Conservation (phyloP, 257 asterid genomes). For the Oldenlandia corymbosa region DNA sequence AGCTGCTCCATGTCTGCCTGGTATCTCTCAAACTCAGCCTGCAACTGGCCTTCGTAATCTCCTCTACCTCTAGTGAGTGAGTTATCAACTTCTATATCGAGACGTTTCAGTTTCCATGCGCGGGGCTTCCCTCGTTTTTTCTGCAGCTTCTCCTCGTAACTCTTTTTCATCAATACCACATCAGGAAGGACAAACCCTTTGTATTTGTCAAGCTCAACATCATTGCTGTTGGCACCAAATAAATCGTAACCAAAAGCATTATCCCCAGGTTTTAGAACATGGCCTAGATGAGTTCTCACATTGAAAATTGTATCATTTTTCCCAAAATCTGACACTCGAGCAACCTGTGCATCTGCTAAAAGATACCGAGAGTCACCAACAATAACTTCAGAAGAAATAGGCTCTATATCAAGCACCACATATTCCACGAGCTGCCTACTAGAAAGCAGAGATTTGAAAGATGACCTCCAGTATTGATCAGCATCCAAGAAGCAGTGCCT, state of each 20-base stretch:
- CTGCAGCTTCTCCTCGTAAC: slow-evolving; percentile 28
- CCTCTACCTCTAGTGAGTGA: slow-evolving; percentile 26
- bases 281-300: slow-evolving; percentile 26
- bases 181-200: slow-evolving; percentile 19
- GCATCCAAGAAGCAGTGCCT: slow-evolving; percentile 28
- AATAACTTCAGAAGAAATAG: slow-evolving; percentile 17
- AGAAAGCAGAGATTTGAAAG: slow-evolving; percentile 26
- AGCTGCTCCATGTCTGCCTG: slow-evolving; percentile 37
- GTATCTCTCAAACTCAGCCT: slow-evolving; percentile 29
- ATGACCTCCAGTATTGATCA: slow-evolving; percentile 27
- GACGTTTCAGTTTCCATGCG: slow-evolving; percentile 31
- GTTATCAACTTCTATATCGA: slow-evolving; percentile 29
- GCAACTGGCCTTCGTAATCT: slow-evolving; percentile 28
- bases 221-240: slow-evolving; percentile 23
- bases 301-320: slow-evolving; percentile 21
- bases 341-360: slow-evolving; percentile 31
- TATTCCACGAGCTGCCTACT: slow-evolving; percentile 31
- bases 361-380: slow-evolving; percentile 27
- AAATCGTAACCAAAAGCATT: slow-evolving; percentile 29
- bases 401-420: slow-evolving; percentile 24
- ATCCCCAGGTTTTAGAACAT: slow-evolving; percentile 26
- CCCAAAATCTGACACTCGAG: slow-evolving; percentile 31
- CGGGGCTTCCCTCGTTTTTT: slow-evolving; percentile 28
- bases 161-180: slow-evolving; percentile 26
- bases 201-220: slow-evolving; percentile 23